Conservation (phyloP, 164 flowering plant genomes). For the Euptelea pleiosperma region DNA sequence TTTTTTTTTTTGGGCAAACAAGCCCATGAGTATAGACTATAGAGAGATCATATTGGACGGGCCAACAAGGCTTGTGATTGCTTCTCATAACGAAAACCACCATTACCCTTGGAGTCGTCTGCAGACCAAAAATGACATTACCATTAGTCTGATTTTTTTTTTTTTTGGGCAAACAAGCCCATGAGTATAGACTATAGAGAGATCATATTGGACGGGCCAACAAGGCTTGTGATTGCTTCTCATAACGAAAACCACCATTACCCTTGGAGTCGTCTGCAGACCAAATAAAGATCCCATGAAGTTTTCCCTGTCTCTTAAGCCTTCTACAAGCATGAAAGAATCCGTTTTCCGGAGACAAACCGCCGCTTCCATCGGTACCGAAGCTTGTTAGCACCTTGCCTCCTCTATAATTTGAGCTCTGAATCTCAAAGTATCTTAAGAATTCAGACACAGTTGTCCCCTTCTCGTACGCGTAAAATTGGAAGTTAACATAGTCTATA, state of each 20-base stretch:
- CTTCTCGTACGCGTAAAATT: slow-evolving; percentile 47
- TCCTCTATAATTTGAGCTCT: slow-evolving; percentile 35
- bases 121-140: slow-evolving; percentile 71
- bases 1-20: no score
- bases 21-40: no score
- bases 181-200: no score
- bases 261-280: slow-evolving; percentile 53
- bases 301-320: slow-evolving; percentile 32
- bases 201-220: slow-evolving; percentile 19
- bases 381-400: slow-evolving; percentile 46
- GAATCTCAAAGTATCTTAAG: slow-evolving; percentile 28
- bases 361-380: slow-evolving; percentile 37
- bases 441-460: slow-evolving; percentile 44
- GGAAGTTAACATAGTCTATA: slow-evolving; percentile 58
- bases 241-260: slow-evolving; percentile 34
- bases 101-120: no score
- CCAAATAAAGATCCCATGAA: slow-evolving; percentile 52
- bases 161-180: no score
- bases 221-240: slow-evolving; percentile 38
- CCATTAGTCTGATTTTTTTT: no score
- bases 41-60: no score
- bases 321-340: slow-evolving; percentile 43
- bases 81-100: no score
- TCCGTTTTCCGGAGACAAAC: slow-evolving; percentile 37
- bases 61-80: no score